Evolutionary conservation across 2,329 filamentous ascomycete species (phyloP).

Genomic region (Penicillium sp.): DNA sequence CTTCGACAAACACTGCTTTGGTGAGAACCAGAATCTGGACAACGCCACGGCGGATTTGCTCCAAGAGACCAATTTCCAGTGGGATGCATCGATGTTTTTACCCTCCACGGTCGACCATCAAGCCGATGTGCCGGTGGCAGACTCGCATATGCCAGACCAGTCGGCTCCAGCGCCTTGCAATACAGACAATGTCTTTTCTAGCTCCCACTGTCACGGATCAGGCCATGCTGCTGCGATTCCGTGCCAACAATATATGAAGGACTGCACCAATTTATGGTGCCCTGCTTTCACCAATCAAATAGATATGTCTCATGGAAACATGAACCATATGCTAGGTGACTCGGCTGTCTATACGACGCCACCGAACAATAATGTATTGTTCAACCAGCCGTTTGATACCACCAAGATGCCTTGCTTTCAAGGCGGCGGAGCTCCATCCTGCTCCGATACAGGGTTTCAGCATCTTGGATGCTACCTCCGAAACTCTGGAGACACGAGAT

Average conservation of each 20-base stretch:
- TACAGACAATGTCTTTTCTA: neutral
- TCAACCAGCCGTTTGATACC: constrained; percentile 1
- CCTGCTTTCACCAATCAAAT: constrained; percentile 24
- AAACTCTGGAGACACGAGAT: constrained; percentile 17
- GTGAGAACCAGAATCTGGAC: constrained; percentile 20
- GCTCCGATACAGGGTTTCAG: constrained; percentile 30
- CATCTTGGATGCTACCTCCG: constrained; percentile 28
- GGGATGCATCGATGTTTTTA: constrained; percentile 27
- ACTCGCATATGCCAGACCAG: constrained; percentile 2
- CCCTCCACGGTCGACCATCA: constrained; percentile 17
- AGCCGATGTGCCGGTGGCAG: constrained; percentile 1
- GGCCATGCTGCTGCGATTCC: neutral
- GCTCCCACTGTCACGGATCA: constrained; percentile 10
- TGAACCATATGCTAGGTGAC: constrained; percentile 34
- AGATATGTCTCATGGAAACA: constrained; percentile 29
- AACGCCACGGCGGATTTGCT: constrained; percentile 30
- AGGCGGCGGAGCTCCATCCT: constrained; percentile 23
- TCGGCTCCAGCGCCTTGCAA: neutral
- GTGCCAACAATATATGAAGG: constrained; percentile 25
- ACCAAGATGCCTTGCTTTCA: constrained; percentile 22
- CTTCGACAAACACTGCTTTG: constrained; percentile 37
- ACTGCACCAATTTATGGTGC: constrained; percentile 22
- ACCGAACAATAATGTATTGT: constrained; percentile 2
- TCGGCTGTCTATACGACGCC: constrained; percentile 14
- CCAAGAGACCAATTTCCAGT: constrained; percentile 26